Evolutionary conservation across 169 alveolate genomes (phyloP).

Genomic region (Plasmodium inui): DNA sequence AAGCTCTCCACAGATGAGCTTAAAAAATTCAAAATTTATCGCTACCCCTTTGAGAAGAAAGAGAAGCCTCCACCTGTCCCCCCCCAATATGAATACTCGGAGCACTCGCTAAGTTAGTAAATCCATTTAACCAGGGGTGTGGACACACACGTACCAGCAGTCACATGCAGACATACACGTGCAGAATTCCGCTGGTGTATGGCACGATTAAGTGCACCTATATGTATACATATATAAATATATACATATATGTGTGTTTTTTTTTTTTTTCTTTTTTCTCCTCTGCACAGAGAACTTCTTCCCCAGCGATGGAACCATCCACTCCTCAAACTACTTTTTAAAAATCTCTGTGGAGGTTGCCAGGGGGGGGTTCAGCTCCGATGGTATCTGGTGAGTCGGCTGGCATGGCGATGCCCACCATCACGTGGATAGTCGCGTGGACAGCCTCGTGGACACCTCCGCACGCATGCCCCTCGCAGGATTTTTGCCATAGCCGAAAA

Average conservation of each 20-base stretch:
- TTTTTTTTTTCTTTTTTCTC: not conserved
- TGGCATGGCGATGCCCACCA: not conserved
- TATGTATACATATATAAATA: not conserved
- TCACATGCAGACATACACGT: not conserved
- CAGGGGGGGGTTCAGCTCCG: conserved; percentile 24
- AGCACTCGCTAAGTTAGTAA: conserved; percentile 40
- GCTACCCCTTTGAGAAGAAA: conserved; percentile 23
- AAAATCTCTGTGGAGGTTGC: conserved; percentile 37
- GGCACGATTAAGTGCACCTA: not conserved
- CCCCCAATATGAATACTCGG: conserved; percentile 38
- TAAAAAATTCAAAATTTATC: conserved; percentile 28
- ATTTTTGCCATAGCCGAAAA: conserved; percentile 35
- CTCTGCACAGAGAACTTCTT: conserved; percentile 31
- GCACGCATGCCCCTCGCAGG: not conserved
- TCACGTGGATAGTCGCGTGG: not conserved
- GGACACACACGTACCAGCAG: not conserved
- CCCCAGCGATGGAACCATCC: conserved; percentile 4
- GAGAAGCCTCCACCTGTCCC: conserved; percentile 19
- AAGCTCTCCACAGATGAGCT: conserved; percentile 23
- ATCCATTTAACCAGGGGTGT: not conserved
- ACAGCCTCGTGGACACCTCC: too few species aligned
- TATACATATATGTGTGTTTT: not conserved
- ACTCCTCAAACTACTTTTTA: conserved; percentile 35
- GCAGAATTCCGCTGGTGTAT: not conserved
- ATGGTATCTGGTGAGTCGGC: conserved; percentile 16